Base-by-base conservation (phyloP, 2,329 filamentous ascomycete genomes). In the Aspergillus ochraceus region DNA sequence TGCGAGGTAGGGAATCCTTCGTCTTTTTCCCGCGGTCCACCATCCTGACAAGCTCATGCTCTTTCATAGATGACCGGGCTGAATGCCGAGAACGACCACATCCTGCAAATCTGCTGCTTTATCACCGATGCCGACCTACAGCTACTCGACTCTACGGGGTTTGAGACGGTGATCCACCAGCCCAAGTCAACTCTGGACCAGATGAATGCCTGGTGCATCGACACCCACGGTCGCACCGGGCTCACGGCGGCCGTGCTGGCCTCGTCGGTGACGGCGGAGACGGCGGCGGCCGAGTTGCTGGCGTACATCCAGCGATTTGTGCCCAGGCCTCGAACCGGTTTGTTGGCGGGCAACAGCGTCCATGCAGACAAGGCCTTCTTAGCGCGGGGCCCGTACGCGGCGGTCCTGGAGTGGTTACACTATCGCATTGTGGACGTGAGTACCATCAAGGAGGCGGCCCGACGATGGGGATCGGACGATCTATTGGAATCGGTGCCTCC, bases 371-470 rank as follows among this genome's bases (percentile, higher is more conserved):
- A 87, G 68, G 86, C 86, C 2, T 99, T 99, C 72, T 81, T 99
- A 60, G 82, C 86, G 5, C 85, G 86, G 63, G 83, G 82, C 58
- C 92, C 93, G 0, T 99, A 94, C 76, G 84, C 82, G 45, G 80
- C 82, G 60, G 87, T 97, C 2, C 78, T 91, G 52, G 85, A 90
- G 58, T 86, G 95, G 76, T 80, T 99, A 66, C 90, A 96, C 76
- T 92, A 99, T 77, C 86, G 95, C 17, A 90, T 99, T 64, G 79
- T 98, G 52, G 95, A 99, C 74, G 92, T 98, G 57, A 97, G 92
- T 76, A 85, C 88, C 51, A 86, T 98, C 71, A 98, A 98, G 79
- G 95, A 99, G 80, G 93, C 91, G 22, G 90, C 88, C 19, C 85
- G 87, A 64, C 84, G 94, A 50, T 99, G 95, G 94, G 88, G 87